Evolutionary conservation across 345 rosid genomes (phyloP).

Genomic region (Heritiera littoralis): DNA sequence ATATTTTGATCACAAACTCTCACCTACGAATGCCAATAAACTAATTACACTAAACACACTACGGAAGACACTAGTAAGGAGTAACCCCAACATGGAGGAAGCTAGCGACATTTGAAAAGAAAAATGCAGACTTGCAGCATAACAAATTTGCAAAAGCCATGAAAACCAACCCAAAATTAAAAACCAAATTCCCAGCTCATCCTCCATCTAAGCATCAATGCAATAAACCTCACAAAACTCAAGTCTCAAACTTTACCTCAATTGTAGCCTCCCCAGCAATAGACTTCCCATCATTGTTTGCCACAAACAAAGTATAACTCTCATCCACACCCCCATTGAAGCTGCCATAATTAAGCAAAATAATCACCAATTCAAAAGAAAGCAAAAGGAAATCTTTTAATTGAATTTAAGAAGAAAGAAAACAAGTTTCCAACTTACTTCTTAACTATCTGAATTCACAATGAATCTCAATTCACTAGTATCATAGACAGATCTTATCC

Average conservation of each 20-base stretch:
- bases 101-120: not conserved
- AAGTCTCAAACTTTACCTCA: constrained; percentile 51
- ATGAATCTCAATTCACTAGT: constrained; percentile 51
- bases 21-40: not conserved
- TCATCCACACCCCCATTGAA: constrained; percentile 49
- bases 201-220: not conserved
- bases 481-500: constrained; percentile 51
- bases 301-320: constrained; percentile 44
- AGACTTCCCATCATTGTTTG: constrained; percentile 46
- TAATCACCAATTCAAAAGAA: not conserved
- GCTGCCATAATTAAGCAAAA: constrained; percentile 26
- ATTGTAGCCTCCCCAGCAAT: constrained; percentile 61
- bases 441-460: constrained; percentile 64
- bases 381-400: constrained; percentile 17
- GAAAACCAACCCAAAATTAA: not conserved
- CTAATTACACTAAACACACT: not conserved
- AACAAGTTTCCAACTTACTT: constrained; percentile 37
- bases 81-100: not conserved
- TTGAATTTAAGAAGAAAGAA: constrained; percentile 14
- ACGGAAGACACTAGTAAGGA: not conserved
- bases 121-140: not conserved
- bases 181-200: not conserved
- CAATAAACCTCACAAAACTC: not conserved
- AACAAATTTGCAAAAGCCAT: not conserved
- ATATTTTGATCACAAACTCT: not conserved